Conservation (phyloP, 2,329 filamentous ascomycete genomes). For the Claviceps pazoutovae region DNA sequence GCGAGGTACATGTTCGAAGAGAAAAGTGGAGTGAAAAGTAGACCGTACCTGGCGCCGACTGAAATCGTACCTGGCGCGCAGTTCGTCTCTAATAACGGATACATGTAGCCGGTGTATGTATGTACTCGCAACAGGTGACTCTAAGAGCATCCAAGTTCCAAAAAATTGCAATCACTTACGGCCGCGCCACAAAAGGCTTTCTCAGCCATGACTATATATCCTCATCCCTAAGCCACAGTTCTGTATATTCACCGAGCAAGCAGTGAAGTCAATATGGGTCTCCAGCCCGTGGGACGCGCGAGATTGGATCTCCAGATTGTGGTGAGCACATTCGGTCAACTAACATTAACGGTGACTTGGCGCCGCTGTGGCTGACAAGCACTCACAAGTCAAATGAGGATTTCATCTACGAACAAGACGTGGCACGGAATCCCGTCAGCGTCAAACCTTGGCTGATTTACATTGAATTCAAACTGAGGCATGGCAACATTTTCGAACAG, state of each 20-base stretch:
- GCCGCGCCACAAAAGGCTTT: background rate
- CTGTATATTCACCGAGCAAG: background rate
- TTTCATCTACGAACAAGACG: slow-evolving; percentile 90
- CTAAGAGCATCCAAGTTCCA: too few species aligned
- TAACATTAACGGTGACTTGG: background rate
- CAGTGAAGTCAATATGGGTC: background rate
- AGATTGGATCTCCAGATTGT: slow-evolving; percentile 3
- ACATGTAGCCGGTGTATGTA: too few species aligned
- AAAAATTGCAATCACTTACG: background rate
- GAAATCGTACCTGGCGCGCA: too few species aligned
- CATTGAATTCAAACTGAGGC: slow-evolving; percentile 76
- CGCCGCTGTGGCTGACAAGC: background rate
- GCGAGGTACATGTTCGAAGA: too few species aligned
- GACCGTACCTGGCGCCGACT: too few species aligned
- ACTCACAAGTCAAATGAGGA: slow-evolving; percentile 62
- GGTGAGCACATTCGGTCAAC: slow-evolving; percentile 21
- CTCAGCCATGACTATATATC: background rate
- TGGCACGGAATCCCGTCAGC: slow-evolving; percentile 70
- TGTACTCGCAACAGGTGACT: too few species aligned
- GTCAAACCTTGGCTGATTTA: slow-evolving; percentile 94
- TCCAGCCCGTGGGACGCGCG: background rate
- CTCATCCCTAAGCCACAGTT: background rate
- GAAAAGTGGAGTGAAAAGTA: too few species aligned
- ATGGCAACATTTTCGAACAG: slow-evolving; percentile 76
- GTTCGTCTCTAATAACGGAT: too few species aligned